Evolutionary conservation across 2,329 filamentous ascomycete genomes (phyloP), one percentile per base, ranked within the genome.

Genomic region (Stachybotrys chartarum): DNA sequence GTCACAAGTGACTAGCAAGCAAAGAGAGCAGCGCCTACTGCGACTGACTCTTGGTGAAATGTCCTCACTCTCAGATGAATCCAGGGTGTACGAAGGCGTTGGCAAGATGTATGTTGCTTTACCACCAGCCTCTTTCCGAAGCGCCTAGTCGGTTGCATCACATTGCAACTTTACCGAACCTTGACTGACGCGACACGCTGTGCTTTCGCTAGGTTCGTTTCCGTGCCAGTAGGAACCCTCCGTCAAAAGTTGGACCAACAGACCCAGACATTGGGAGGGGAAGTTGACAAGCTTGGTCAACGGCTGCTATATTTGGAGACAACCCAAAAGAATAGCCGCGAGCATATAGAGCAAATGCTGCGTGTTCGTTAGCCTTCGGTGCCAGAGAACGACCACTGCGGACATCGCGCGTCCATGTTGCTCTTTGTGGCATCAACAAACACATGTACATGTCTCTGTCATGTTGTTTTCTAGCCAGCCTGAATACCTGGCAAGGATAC

Each of bases 271-370:
- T 75, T 93, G 59, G 87, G 91, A 64, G 79, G 81, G 31, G 93
- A 97, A 63, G 84, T 96, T 58, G 80, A 88, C 46, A 87, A 87
- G 60, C 75, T 97, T 60, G 86, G 89, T 62, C 96, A 97, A 81
- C 91, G 90, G 71, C 78, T 97, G 64, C 84, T 93, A 64, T 97
- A 97, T 68, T 79, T 97, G 49, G 93, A 97, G 76, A 96, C 91
- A 56, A 97, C 94, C 52, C 88, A 91, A 69, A 91, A 95, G 77
- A 99, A 97, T 68, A 96, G 91, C 72, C 86, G 88, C 63, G 86
- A 92, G 62, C 91, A 96, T 67, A 87, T 97, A 63, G 88, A 96
- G 69, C 88, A 91, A 72, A 93, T 97, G 68, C 81, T 97, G 31
- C 62, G 66, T 72, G 54, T 42, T 10, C 35, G 35, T 42, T 64